Evolutionary conservation across 2,329 filamentous ascomycete genomes (phyloP), one percentile per base, ranked within the genome.

Genomic region (Cryphonectria carpinicola): DNA sequence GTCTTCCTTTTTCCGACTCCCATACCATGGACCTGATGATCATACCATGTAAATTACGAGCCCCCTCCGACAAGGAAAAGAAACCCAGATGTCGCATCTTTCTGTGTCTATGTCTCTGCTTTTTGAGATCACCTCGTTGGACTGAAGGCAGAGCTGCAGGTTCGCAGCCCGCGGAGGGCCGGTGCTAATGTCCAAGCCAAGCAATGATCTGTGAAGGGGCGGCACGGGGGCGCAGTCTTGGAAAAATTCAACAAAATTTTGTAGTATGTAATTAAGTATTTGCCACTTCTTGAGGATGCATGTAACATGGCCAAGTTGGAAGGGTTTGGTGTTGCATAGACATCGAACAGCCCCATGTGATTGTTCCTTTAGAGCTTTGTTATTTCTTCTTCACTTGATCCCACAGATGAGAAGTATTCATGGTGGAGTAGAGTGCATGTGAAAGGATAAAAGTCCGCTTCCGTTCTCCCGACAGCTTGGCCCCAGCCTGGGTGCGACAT

Each of bases 121-220:
- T 39, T 7, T 52, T n/a, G 13, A 11, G 52, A 56, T 7, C 43
- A 22, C 43, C 46, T 19, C 4, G 0, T 7, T 49, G 19, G 46
- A 10, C 17, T 49, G 46, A 49, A 49, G 46, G 46, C 22, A 10
- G 22, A 49, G 46, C 19, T 49, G 46, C 46, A n/a, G 17, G 46
- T 4, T 39, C 58, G 58, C 58, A 39, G 5, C 35, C 58, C 58
- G 35, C 58, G 58, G 58, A 61, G 35, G 22, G 58, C 58, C 35
- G 58, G 58, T 39, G 22, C 58, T 61, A 39, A n/a, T n/a, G 28
- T 22, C 35, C 32, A n/a, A 39, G 28, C 32, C 54, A 17, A 58
- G 54, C 54, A 58, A 58, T 58, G 54, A 58, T 32, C 25, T 58
- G 54, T 58, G 28, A 58, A n/a, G 43, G 43, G 43, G 19, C 46